Conservation (phyloP, 768 basidiomycete species). For the Boletus reticuloceps region DNA sequence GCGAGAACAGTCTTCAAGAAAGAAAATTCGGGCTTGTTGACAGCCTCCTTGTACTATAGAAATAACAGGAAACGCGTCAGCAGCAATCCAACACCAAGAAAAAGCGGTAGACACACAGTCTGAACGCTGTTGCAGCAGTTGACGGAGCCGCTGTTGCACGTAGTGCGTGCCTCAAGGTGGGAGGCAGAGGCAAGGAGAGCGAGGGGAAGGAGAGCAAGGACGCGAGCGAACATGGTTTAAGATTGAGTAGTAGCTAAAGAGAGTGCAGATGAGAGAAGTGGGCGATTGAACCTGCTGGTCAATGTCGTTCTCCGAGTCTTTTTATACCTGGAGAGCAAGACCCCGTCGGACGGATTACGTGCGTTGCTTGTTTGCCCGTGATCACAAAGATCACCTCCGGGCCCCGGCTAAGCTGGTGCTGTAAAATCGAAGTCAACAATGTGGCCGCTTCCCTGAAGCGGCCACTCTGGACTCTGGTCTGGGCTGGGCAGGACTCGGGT, state of each 20-base stretch:
- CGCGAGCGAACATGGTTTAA: constrained; percentile 13
- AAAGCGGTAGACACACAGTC: neutral
- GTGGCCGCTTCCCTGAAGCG: neutral
- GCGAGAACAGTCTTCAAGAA: too few species aligned
- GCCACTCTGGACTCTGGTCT: neutral
- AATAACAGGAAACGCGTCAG: neutral
- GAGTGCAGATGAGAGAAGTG: neutral
- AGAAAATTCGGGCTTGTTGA: too few species aligned
- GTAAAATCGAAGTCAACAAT: constrained; percentile 2
- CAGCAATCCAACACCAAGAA: too few species aligned
- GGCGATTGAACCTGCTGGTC: neutral
- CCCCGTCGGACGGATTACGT: constrained; percentile 5
- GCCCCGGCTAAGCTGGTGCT: neutral
- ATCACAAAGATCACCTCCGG: neutral
- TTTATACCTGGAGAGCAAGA: constrained; percentile 15
- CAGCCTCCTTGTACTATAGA: too few species aligned
- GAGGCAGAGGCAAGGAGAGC: constrained; percentile 13
- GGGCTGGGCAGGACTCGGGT: neutral
- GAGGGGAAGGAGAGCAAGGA: constrained; percentile 17
- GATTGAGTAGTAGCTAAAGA: neutral
- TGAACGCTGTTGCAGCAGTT: constrained; percentile 13
- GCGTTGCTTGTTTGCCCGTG: too few species aligned
- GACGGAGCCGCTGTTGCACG: constrained; percentile 5
- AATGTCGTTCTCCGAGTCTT: neutral
- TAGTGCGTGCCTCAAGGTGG: neutral